Percentiles rank a stretch among this genome's conserved stretches.
phyloP scores from a whole-genome alignment of 2,329 filamentous ascomycete genomes.

The Hymenoscyphus linearis region DNA sequence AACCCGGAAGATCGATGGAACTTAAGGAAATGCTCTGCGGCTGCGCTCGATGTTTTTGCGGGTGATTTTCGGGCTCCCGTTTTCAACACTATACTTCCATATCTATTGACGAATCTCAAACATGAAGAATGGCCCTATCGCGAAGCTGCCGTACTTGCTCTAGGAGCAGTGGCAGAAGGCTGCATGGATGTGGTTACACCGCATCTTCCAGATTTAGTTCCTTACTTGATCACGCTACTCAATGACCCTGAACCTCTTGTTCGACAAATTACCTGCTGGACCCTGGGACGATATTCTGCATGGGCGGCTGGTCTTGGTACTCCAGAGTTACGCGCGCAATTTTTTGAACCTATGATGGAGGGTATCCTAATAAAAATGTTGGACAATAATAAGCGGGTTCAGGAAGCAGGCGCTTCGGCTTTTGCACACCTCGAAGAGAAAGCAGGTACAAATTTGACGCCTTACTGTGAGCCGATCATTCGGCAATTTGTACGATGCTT shows the following conservation, averaged over 20 bases:
- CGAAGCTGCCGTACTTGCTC: constrained; percentile 87
- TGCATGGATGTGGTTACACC: constrained; percentile 87
- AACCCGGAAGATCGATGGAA: constrained; percentile 94
- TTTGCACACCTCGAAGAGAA: constrained; percentile 97
- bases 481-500: constrained; percentile 92
- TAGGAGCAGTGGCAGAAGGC: constrained; percentile 91
- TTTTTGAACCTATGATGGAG: constrained; percentile 95
- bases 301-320: constrained; percentile 80
- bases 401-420: constrained; percentile 91
- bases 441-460: constrained; percentile 71
- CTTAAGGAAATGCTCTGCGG: constrained; percentile 91
- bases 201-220: constrained; percentile 83
- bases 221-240: constrained; percentile 82
- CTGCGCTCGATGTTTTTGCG: constrained; percentile 89
- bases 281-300: constrained; percentile 83
- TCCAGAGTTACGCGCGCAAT: constrained; percentile 62
- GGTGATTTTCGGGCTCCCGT: constrained; percentile 83
- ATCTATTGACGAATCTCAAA: constrained; percentile 82
- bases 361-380: constrained; percentile 92
- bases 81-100: constrained; percentile 88
- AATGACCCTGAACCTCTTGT: constrained; percentile 85
- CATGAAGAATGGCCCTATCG: constrained; percentile 87
- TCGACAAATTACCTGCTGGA: constrained; percentile 97
- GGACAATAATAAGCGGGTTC: constrained; percentile 95
- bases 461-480: constrained; percentile 85